A percentile compares a stretch with the other conserved stretches of the same genome.
Conservation (phyloP, 164 flowering plant genomes). For the Liriodendron chinense region DNA sequence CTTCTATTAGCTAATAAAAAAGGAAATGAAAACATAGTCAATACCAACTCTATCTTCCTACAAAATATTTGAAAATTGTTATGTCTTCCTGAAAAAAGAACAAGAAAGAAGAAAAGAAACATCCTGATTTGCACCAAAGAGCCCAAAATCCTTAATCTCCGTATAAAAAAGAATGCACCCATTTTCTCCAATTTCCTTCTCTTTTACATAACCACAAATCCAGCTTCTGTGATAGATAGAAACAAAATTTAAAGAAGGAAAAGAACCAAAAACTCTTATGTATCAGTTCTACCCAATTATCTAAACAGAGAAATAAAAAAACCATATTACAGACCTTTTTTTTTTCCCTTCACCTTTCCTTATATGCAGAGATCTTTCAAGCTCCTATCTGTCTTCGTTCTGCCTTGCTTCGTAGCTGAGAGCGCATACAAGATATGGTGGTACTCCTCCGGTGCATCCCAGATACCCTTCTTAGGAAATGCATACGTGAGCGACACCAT, state of each 20-base stretch:
- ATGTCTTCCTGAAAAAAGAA: background rate
- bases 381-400: constrained; percentile 55
- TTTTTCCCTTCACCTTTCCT: background rate
- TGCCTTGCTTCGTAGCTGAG: constrained; percentile 76
- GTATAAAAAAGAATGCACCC: no score
- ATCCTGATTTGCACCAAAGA: background rate
- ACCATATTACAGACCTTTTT: background rate
- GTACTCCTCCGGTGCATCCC: constrained; percentile 71
- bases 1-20: background rate
- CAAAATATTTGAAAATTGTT: background rate
- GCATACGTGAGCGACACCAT: constrained; percentile 52
- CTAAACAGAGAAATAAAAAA: background rate
- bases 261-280: no score
- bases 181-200: no score
- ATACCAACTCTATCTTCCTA: background rate
- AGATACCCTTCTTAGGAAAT: constrained; percentile 81
- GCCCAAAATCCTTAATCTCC: background rate
- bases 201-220: no score
- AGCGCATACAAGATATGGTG: constrained; percentile 86
- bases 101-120: background rate
- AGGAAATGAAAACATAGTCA: background rate
- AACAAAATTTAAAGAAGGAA: no score
- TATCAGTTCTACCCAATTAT: background rate
- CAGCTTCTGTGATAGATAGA: no score
- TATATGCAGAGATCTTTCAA: constrained; percentile 67